A percentile compares a stretch with the other conserved stretches of the same genome.
phyloP scores from a whole-genome alignment of 108 stramenopile genomes.

The Stephanodiscus minutulus region DNA sequence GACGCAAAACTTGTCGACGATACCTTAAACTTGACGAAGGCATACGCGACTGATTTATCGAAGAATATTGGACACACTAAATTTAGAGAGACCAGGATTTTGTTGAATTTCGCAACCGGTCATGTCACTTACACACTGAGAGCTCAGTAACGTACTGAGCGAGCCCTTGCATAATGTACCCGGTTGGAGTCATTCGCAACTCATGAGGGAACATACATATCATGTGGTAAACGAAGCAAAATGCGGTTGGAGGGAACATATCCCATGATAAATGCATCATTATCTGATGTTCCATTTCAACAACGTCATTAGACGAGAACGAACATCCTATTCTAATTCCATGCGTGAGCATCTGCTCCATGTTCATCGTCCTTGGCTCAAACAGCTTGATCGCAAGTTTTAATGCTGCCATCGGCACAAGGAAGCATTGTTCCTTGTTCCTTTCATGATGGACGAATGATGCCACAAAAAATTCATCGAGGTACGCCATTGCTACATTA shows the following conservation, averaged over 20 bases:
- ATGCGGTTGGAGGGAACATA: slow-evolving; percentile 32
- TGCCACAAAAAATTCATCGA: slow-evolving; percentile 34
- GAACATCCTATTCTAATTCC: slow-evolving; percentile 5
- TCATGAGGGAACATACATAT: slow-evolving; percentile 41
- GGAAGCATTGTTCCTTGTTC: slow-evolving; percentile 27
- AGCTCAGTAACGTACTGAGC: slow-evolving; percentile 42
- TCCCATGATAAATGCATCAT: slow-evolving; percentile 33
- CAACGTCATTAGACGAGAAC: slow-evolving; percentile 12
- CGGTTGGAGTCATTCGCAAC: slow-evolving; percentile 1
- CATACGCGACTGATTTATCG: slow-evolving; percentile 16
- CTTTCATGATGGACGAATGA: slow-evolving; percentile 29
- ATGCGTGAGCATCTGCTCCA: slow-evolving; percentile 45
- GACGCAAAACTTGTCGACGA: slow-evolving; percentile 40
- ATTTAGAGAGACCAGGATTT: too few species aligned
- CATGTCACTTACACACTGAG: slow-evolving; percentile 21
- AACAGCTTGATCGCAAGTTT: slow-evolving; percentile 41
- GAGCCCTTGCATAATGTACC: slow-evolving; percentile 39
- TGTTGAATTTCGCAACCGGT: too few species aligned
- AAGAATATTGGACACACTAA: too few species aligned
- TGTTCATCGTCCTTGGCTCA: slow-evolving; percentile 34
- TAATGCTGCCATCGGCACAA: slow-evolving; percentile 29
- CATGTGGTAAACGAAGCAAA: slow-evolving; percentile 37
- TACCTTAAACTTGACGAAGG: slow-evolving; percentile 32
- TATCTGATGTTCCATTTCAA: slow-evolving; percentile 38
- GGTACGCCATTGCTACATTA: slow-evolving; percentile 30